Percentiles rank a stretch among this genome's conserved stretches.
phyloP scores from a whole-genome alignment of 371 early-diverging fungal genomes.

The Lichtheimia ornata region DNA sequence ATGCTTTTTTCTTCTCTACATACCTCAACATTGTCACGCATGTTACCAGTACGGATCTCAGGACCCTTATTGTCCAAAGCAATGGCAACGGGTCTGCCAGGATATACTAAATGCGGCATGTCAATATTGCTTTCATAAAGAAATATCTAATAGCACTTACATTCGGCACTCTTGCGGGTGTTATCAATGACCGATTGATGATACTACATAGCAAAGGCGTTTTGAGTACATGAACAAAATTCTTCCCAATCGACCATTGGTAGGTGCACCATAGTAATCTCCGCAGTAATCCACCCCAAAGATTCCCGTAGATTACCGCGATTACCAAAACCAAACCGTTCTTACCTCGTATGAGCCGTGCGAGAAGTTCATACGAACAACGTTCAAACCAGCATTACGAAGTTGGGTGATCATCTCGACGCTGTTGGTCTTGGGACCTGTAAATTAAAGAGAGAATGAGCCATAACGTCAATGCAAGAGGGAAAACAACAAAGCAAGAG shows the following conservation, averaged over 20 bases:
- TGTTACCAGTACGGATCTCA: conserved; percentile 82
- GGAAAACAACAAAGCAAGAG: background rate
- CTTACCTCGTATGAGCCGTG: conserved; percentile 91
- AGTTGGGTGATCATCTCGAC: conserved; percentile 86
- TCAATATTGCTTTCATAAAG: background rate
- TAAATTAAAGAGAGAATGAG: background rate
- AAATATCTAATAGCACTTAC: conserved; percentile 25
- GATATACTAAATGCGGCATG: conserved; percentile 13
- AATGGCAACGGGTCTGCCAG: conserved; percentile 64
- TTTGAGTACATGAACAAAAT: background rate
- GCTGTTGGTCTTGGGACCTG: conserved; percentile 83
- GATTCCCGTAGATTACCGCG: conserved; percentile 16
- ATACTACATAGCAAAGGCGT: conserved; percentile 51
- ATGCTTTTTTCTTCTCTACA: background rate
- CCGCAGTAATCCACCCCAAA: conserved; percentile 3
- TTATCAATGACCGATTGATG: conserved; percentile 87
- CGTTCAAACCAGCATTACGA: conserved; percentile 93
- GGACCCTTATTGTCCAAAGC: conserved; percentile 89
- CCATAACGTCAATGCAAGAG: background rate
- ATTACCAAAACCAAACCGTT: conserved; percentile 10
- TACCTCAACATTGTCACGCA: conserved; percentile 49
- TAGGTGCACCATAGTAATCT: background rate
- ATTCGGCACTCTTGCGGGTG: conserved; percentile 59
- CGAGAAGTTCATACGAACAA: conserved; percentile 94
- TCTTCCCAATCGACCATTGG: background rate